Base-by-base conservation (phyloP, 2,329 filamentous ascomycete genomes). In the Fusarium sp. region DNA sequence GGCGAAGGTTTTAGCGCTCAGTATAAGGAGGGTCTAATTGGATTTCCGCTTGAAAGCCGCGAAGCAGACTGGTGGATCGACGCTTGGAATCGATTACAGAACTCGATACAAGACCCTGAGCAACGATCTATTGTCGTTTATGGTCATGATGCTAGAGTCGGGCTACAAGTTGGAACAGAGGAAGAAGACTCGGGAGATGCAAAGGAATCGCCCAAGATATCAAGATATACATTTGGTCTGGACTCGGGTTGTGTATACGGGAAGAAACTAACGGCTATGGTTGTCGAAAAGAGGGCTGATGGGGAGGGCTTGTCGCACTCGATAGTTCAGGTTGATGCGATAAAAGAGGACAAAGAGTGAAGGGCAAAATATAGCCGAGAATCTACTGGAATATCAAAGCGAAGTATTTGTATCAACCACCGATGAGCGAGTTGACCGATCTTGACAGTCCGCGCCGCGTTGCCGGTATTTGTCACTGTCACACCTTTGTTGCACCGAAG, bases 221-320 rank as follows among this genome's bases (percentile, higher is more conserved):
- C 52, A 34, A 84, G 86, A 55, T 96, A 92, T 78, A 91, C 90
- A 7, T 93, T 93, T 75, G 94, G 94, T 0, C 82, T 98, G 22
- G 94, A 97, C 76, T 91, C 91, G 1, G 90, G 89, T 0, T 97
- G 94, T 76, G 89, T 93, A 1, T 88, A 87, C 62, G 94, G 93
- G 4, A 67, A 62, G 8, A 61, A 44, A 3, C 42, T 73, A 13
- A 62, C 71, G 2, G 69, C 71, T 0, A 54, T 73, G 59, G 39
- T 74, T 2, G 15, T 73, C 8, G 42, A 53, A 6, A 52, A 11
- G 7, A 49, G 2, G 1, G 6, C 17, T 2, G 13, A 33, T 1
- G 38, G 21, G 1, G 15, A 46, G 9, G 56, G 45, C 0, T 31
- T 71, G 6, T 14, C 49, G 5, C 69, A 74, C 49, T 66, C 63